These are phyloP conservation scores for Fusarium sp. DNA, from an alignment of 2,329 filamentous ascomycete genomes.

Conservation along the genomic window DNA sequence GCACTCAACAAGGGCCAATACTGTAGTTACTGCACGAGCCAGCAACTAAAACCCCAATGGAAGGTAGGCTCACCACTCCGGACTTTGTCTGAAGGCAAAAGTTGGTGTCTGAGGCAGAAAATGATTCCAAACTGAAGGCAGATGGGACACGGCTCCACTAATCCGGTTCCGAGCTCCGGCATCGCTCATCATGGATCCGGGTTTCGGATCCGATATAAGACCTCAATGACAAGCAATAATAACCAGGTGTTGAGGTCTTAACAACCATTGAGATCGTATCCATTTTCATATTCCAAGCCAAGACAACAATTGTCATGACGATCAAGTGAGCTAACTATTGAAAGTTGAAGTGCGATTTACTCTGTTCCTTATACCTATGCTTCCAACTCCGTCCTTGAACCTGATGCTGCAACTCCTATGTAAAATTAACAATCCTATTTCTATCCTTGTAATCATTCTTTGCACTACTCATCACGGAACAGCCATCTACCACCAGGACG, in stretches of 20 bases:
- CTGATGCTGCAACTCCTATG: slow-evolving; percentile 8
- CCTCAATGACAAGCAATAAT: not conserved
- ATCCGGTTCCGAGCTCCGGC: slow-evolving; percentile 25
- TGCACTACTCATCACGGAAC: slow-evolving; percentile 79
- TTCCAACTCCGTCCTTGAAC: not conserved
- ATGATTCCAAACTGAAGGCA: slow-evolving; percentile 11
- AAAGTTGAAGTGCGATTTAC: not conserved
- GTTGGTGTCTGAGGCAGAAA: slow-evolving; percentile 51
- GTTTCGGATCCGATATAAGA: slow-evolving; percentile 10
- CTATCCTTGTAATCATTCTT: not conserved
- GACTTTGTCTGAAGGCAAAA: slow-evolving; percentile 20
- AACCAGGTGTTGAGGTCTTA: too few relatives aligned
- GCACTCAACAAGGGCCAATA: slow-evolving; percentile 2
- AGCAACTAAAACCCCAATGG: slow-evolving; percentile 15
- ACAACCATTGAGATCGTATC: too few relatives aligned
- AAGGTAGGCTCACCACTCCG: slow-evolving; percentile 1
- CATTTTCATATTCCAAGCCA: too few relatives aligned
- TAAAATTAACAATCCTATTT: slow-evolving; percentile 6
- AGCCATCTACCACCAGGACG: slow-evolving; percentile 80
- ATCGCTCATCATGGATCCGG: slow-evolving; percentile 28
- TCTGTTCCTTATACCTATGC: slow-evolving; percentile 1
- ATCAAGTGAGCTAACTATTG: not conserved
- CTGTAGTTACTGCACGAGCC: slow-evolving; percentile 18
- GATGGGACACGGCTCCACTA: slow-evolving; percentile 30
- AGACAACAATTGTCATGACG: not conserved